Conservation (phyloP, 768 basidiomycete species). For the Auriscalpium orientale region DNA sequence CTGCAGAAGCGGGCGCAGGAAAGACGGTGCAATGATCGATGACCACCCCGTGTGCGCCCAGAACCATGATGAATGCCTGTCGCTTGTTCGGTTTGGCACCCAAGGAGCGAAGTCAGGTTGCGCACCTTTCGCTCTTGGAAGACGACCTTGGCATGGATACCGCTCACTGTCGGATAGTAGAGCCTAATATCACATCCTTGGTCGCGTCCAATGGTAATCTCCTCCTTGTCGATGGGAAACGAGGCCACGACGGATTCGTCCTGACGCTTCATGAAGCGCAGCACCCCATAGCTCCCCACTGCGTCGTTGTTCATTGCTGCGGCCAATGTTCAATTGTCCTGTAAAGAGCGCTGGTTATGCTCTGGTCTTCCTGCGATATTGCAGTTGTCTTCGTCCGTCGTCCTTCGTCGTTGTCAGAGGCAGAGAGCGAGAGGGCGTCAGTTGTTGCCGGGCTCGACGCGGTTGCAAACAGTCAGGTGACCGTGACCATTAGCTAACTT, state of each 20-base stretch:
- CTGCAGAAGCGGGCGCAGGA: constrained; percentile 29
- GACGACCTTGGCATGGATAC: constrained; percentile 58
- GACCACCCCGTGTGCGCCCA: constrained; percentile 47
- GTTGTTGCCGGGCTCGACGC: too few species aligned
- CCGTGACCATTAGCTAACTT: too few species aligned
- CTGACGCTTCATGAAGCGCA: constrained; percentile 52
- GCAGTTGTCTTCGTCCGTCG: too few species aligned
- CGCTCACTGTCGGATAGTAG: constrained; percentile 57
- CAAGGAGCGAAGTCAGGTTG: not conserved
- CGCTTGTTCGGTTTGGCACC: not conserved
- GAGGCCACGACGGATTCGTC: constrained; percentile 47
- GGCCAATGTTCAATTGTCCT: too few species aligned
- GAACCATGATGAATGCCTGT: constrained; percentile 62
- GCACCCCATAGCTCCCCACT: constrained; percentile 59
- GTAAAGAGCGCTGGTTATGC: too few species aligned
- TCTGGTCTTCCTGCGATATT: too few species aligned
- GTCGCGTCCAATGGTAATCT: constrained; percentile 64
- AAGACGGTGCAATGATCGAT: constrained; percentile 60
- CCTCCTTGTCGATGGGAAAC: constrained; percentile 64
- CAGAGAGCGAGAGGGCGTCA: too few species aligned
- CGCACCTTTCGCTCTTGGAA: constrained; percentile 59
- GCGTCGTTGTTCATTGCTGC: constrained; percentile 31
- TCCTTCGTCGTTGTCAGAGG: too few species aligned
- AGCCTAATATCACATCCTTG: constrained; percentile 56
- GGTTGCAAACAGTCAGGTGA: too few species aligned